Evolutionary conservation across 2,329 filamentous ascomycete species (phyloP).

Genomic region (Fusarium mundagurra): DNA sequence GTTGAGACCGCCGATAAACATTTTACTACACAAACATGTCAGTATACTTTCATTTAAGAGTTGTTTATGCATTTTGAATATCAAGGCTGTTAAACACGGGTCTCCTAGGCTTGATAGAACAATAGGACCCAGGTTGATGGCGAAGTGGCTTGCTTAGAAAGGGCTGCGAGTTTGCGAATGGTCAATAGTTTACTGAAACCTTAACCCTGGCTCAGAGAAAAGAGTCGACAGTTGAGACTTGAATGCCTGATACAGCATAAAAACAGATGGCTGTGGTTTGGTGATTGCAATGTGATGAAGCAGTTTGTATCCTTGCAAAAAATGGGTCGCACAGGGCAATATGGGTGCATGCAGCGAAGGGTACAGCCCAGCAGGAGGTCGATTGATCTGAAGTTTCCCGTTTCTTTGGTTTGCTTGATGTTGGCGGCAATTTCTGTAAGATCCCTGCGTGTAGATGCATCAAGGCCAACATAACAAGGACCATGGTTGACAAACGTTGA

Average conservation of each 20-base stretch:
- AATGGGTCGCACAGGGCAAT: conserved; percentile 11
- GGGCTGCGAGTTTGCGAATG: conserved; percentile 7
- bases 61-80: conserved; percentile 10
- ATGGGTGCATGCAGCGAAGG: conserved; percentile 17
- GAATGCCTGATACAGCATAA: background rate
- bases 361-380: background rate
- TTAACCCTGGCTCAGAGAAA: background rate
- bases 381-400: conserved; percentile 2
- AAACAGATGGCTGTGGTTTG: background rate
- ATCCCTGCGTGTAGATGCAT: conserved; percentile 20
- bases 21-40: conserved; percentile 74
- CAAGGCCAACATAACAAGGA: conserved; percentile 11
- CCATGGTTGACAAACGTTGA: conserved; percentile 35
- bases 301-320: conserved; percentile 6
- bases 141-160: conserved; percentile 37
- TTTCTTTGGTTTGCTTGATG: conserved; percentile 9
- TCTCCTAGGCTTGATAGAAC: conserved; percentile 13
- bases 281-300: background rate
- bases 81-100: conserved; percentile 7
- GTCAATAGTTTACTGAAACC: background rate
- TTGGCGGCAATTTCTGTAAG: conserved; percentile 17
- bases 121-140: conserved; percentile 24
- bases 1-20: conserved; percentile 99
- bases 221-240: background rate
- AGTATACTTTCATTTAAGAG: conserved; percentile 16